These are phyloP conservation scores for Zymoseptoria passerinii DNA, from an alignment of 2,329 filamentous ascomycete genomes.

Conservation along the genomic window DNA sequence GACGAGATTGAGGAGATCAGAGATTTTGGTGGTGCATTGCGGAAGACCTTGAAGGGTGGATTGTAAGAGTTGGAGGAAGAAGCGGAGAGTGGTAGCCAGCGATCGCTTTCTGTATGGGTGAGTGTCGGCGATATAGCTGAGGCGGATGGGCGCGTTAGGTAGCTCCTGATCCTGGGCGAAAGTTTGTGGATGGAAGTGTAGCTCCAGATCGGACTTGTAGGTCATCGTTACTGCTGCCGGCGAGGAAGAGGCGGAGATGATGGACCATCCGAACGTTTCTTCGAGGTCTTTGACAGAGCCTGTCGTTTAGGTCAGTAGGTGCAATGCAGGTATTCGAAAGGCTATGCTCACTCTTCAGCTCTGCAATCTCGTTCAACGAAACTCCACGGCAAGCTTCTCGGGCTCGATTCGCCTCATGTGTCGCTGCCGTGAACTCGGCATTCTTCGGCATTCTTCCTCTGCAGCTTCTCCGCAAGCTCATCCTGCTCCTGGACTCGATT, in stretches of 20 bases:
- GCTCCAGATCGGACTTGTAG: constrained; percentile 62
- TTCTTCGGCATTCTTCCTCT: constrained; percentile 65
- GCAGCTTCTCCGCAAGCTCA: constrained; percentile 52
- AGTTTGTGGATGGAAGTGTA: constrained; percentile 60
- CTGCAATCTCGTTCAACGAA: constrained; percentile 70
- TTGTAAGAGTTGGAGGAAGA: constrained; percentile 65
- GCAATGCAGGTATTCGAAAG: no score
- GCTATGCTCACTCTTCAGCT: constrained; percentile 58
- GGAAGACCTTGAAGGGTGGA: constrained; percentile 56
- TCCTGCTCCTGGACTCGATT: constrained; percentile 61
- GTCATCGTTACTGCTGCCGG: constrained; percentile 62
- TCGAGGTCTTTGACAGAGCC: constrained; percentile 60
- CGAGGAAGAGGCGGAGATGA: constrained; percentile 51
- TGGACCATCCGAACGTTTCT: constrained; percentile 60
- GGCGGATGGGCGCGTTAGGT: constrained; percentile 51
- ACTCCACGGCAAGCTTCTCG: constrained; percentile 85
- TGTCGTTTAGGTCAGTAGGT: constrained; percentile 38
- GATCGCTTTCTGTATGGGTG: constrained; percentile 47
- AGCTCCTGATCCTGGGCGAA: constrained; percentile 37
- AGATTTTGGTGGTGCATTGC: constrained; percentile 50
- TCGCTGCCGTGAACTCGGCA: constrained; percentile 61
- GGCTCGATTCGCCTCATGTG: constrained; percentile 71
- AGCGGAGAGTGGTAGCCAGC: constrained; percentile 59
- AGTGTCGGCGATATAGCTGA: constrained; percentile 58
- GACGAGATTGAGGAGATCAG: constrained; percentile 52